Base-by-base conservation (phyloP, 169 alveolate species). In the Babesia gibsoni region DNA sequence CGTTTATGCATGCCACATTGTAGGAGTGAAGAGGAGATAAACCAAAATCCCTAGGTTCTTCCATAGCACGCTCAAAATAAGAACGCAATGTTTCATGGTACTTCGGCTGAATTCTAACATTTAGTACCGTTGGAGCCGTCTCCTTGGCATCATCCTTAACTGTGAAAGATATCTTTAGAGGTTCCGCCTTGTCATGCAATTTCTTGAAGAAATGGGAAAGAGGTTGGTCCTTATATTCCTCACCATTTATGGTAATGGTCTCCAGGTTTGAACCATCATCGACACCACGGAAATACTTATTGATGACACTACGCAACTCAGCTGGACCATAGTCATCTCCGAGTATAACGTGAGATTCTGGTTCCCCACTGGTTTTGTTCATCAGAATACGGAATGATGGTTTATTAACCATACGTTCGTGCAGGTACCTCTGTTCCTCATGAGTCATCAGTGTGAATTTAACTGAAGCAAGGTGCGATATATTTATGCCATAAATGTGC, bases 21-120 rank as follows among this genome's bases (percentile, higher is more conserved):
- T 79, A 79, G 22, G 84, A 65, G 35, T 79, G 83, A 36, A 68
- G 12, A 12, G 88, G 88, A 7, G 83, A 68, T 3, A 79, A 70
- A 16, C 88, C 88, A 49, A 53, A 79, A 41, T 58, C 88, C n/a
- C 56, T 35, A 10, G 88, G 88, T 48, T 67, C 82, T 18, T 59
- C 78, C 35, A 65, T 36, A 6, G 88, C 88, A 16, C 88, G 54
- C 0, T 52, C 73, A 49, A 79, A 79, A 54, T 59, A 79, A 22
- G 57, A 54, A 33, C 83, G 57, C 10, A 79, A 23, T 7, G 88
- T 79, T 39, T 79, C 88, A 36, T 41, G 9, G 68, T 65, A 63
- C 73, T 79, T 79, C 25, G 88, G 88, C 59, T 79, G 81, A 29
- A 79, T 69, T 39, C 49, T 52, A 20, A 79, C 65, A 33, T 52